Evolutionary conservation across 192 early-diverging fungal species (phyloP), one percentile per base, ranked within the genome.

Genomic region (Pilobolus umbonatus): DNA sequence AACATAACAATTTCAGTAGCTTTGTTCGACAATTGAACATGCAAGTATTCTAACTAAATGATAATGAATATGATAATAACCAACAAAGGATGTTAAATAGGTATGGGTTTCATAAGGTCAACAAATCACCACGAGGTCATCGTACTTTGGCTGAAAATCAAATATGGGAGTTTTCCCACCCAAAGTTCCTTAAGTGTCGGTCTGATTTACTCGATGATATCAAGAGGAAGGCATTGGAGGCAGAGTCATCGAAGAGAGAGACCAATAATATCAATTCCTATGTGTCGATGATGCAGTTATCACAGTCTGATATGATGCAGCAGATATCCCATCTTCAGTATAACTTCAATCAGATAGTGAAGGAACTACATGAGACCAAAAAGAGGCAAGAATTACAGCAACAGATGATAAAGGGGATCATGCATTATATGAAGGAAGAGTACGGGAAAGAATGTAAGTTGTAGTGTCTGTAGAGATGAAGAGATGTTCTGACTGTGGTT

Each of bases 61-160:
- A 14, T 14, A 34, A 34, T 32, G 24, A 36, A 2, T 8, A 34
- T 24, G n/a, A 28, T 26, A 9, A 29, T 29, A 12, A 28, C 19
- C 34, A 53, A 17, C 31, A 12, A 42, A 29, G 8, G 9, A 24
- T 12, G 4, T 36, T 40, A 15, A 17, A n/a, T 54, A 81, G 76
- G 75, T 88, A 90, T 61, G 88, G 89, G 21, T 95, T 95, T 64
- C 90, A 92, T 75, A 95, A 95, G 66, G 82, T 93, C 36, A 95
- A 93, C 79, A 93, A 93, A 68, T 90, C 88, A 53, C 88, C 90
- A 34, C 80, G 89, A 61, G 87, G 90, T 8, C 86, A 89, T 62
- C 83, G 90, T 35, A 90, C 89, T 14, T 68, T 87, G 61, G 88
- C 85, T 12, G 91, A 93, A 60, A 91, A 93, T 69, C 90, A 93